Evolutionary conservation across 805 yeast species (phyloP), one percentile per base, ranked within the genome.

Genomic region (Candida sakaeoensis): DNA sequence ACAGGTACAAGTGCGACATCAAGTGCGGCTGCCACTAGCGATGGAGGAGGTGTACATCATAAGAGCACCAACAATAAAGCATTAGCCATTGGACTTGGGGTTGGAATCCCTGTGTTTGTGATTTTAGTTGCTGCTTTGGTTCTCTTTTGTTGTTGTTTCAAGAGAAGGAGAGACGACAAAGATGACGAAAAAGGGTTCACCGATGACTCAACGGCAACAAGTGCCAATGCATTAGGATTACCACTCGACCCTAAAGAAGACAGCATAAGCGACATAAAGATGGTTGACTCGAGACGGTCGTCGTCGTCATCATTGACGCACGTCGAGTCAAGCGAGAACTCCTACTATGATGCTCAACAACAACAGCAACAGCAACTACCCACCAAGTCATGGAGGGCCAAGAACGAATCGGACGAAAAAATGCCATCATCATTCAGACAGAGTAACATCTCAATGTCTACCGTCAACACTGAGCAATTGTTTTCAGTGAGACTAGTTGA

Each of bases 11-110:
- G 55, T 8, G 41, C 51, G 10, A 33, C 50, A n/a, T 32, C 50
- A 12, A 13, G 41, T 14, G n/a, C n/a, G n/a, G n/a, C n/a, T n/a
- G n/a, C n/a, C n/a, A n/a, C n/a, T n/a, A n/a, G n/a, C n/a, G n/a
- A n/a, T n/a, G 26, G 40, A 22, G 32, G 37, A 21, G 21, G 24
- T 8, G 37, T 18, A 13, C 40, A 37, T 13, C 14, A 36, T n/a
- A 36, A 36, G 27, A 4, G 18, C 5, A 14, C 56, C 26, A 62
- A 60, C 32, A 70, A 66, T 38, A 82, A 75, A 48, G 74, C 76
- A 2, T 67, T 86, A n/a, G 96, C 95, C 0, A 85, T 91, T 54
- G 95, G 90, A 1, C 74, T 90, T 44, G 97, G 96, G 40, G 90
- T 85, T n/a, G 86, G 83, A 2, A 72, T 93, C 34, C 95, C 96